phyloP scores from a whole-genome alignment of 139 green algal species.

The Chlamydomonas sp. region DNA sequence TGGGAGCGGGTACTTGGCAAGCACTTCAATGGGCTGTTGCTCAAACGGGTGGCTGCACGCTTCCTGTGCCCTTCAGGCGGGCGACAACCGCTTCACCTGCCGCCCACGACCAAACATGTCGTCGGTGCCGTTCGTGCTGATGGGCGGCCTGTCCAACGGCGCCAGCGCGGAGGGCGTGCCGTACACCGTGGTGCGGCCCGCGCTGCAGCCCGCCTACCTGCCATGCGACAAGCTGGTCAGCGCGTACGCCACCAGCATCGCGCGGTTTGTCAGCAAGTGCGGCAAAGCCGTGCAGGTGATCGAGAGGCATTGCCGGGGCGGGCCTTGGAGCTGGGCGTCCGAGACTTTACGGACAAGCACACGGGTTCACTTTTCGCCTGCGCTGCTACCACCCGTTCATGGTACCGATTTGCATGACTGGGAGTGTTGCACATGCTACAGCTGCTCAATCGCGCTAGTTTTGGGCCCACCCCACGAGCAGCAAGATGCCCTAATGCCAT shows the following conservation, averaged over 20 bases:
- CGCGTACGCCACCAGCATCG: slow-evolving; percentile 2
- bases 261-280: slow-evolving; percentile 26
- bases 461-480: too few relatives aligned
- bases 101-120: neutral
- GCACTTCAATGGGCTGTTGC: too few relatives aligned
- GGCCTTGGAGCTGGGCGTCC: neutral
- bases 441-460: too few relatives aligned
- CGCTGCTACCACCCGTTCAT: too few relatives aligned
- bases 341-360: too few relatives aligned
- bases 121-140: slow-evolving; percentile 18
- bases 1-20: too few relatives aligned
- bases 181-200: slow-evolving; percentile 3
- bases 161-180: slow-evolving; percentile 21
- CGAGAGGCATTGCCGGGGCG: neutral
- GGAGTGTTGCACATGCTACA: too few relatives aligned
- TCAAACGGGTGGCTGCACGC: neutral
- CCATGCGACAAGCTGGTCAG: neutral
- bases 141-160: slow-evolving; percentile 32
- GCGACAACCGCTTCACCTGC: slow-evolving; percentile 38
- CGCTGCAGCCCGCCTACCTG: slow-evolving; percentile 7
- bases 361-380: too few relatives aligned
- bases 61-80: neutral
- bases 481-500: too few relatives aligned
- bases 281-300: slow-evolving; percentile 28
- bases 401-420: too few relatives aligned